These are phyloP conservation scores for Filobasidium floriforme DNA, from an alignment of 768 basidiomycete species.

Conservation along the genomic window DNA sequence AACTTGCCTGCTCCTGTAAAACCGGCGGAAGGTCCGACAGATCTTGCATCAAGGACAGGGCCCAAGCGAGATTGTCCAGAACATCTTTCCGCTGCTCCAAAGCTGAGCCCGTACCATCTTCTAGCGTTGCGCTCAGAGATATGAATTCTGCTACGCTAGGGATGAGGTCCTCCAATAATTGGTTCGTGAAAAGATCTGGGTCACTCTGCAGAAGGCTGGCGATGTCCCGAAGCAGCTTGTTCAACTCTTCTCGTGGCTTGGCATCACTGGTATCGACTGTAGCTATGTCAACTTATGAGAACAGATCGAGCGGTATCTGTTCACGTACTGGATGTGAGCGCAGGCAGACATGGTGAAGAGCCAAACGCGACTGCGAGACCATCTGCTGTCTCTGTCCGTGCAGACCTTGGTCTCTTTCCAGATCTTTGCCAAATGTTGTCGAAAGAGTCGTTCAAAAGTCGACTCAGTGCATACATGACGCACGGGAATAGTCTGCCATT, in stretches of 20 bases:
- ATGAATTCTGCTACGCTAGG: conserved; percentile 21
- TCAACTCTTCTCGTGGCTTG: too few species aligned
- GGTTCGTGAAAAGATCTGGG: conserved; percentile 11
- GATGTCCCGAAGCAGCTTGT: too few species aligned
- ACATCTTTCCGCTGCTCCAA: neutral
- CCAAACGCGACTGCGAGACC: neutral
- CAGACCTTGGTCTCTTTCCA: neutral
- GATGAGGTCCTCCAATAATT: conserved; percentile 16
- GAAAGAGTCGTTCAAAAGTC: conserved; percentile 48
- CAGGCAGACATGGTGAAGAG: neutral
- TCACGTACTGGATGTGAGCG: neutral
- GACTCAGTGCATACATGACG: conserved; percentile 62
- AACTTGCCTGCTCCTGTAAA: neutral
- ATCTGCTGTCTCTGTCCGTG: neutral
- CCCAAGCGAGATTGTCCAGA: neutral
- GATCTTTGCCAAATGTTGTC: conserved; percentile 22
- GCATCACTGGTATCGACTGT: too few species aligned
- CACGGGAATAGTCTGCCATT: conserved; percentile 50
- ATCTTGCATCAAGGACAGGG: neutral
- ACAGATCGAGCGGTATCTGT: neutral
- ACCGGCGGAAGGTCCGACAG: neutral
- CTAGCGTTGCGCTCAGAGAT: conserved; percentile 16
- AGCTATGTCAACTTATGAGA: too few species aligned
- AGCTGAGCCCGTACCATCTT: neutral
- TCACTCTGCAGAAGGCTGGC: too few species aligned